A percentile compares a stretch with the other conserved stretches of the same genome.
Conservation (phyloP, 2,329 filamentous ascomycete species). For the Orbilia javanica region DNA sequence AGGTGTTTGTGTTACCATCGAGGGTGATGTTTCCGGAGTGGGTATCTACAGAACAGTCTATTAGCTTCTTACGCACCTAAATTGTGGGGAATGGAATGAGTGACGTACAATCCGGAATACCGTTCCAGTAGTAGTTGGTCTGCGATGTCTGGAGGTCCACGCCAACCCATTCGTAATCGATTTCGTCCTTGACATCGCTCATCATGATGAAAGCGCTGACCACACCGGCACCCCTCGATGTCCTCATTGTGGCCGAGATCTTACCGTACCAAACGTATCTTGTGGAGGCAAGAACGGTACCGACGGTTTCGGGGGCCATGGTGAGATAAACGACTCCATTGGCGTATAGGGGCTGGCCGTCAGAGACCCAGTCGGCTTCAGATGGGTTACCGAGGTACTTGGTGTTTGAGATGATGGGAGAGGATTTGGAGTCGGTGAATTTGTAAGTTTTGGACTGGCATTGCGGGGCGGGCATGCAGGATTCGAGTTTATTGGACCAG, state of each 20-base stretch:
- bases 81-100: background rate
- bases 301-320: slow-evolving; percentile 86
- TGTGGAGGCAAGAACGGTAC: slow-evolving; percentile 86
- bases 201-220: slow-evolving; percentile 97
- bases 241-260: slow-evolving; percentile 86
- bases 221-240: slow-evolving; percentile 85
- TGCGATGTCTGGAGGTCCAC: slow-evolving; percentile 81
- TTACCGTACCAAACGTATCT: slow-evolving; percentile 98
- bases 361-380: slow-evolving; percentile 87
- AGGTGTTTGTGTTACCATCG: slow-evolving; percentile 74
- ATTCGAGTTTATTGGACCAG: slow-evolving; percentile 83
- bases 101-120: slow-evolving; percentile 86
- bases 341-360: slow-evolving; percentile 79
- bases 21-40: slow-evolving; percentile 79
- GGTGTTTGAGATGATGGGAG: slow-evolving; percentile 71
- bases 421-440: slow-evolving; percentile 79
- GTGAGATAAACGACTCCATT: slow-evolving; percentile 82
- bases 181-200: slow-evolving; percentile 96
- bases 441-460: slow-evolving; percentile 81
- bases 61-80: too few relatives aligned
- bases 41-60: slow-evolving; percentile 72
- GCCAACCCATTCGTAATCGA: slow-evolving; percentile 96
- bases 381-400: slow-evolving; percentile 88
- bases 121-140: slow-evolving; percentile 98
- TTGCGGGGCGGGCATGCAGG: slow-evolving; percentile 85